These are phyloP conservation scores for Sporothrix euskadiensis DNA, from an alignment of 2,329 filamentous ascomycete genomes.

Conservation along the genomic window DNA sequence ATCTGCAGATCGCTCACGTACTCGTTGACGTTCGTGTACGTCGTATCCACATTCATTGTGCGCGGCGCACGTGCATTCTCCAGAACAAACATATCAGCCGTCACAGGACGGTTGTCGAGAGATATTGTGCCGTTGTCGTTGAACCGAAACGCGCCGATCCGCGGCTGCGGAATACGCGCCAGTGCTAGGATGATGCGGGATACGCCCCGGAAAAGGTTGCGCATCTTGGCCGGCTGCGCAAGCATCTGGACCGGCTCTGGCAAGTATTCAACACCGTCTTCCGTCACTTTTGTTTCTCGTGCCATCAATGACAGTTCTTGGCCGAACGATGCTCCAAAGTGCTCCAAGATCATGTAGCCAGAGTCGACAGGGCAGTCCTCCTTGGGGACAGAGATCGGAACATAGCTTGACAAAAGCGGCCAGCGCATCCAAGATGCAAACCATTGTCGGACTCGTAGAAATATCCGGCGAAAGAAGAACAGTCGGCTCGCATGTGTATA, in stretches of 20 bases:
- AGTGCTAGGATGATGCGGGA: slow-evolving; percentile 37
- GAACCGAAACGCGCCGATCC: slow-evolving; percentile 37
- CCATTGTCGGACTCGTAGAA: slow-evolving; percentile 3
- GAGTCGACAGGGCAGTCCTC: slow-evolving; percentile 9
- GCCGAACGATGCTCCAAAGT: slow-evolving; percentile 23
- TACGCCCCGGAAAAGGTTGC: slow-evolving; percentile 28
- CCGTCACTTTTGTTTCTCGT: background rate
- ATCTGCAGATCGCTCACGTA: slow-evolving; percentile 37
- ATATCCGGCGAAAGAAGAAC: background rate
- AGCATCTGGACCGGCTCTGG: slow-evolving; percentile 2
- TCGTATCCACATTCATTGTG: slow-evolving; percentile 37
- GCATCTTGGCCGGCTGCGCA: slow-evolving; percentile 21
- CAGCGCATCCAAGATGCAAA: slow-evolving; percentile 9
- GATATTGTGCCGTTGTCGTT: slow-evolving; percentile 33
- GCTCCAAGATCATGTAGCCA: slow-evolving; percentile 28
- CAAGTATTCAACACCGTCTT: slow-evolving; percentile 1
- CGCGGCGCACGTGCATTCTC: slow-evolving; percentile 41
- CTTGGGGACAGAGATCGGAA: background rate
- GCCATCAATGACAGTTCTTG: slow-evolving; percentile 15
- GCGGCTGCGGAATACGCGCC: slow-evolving; percentile 36
- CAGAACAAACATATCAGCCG: slow-evolving; percentile 36
- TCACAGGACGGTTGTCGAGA: slow-evolving; percentile 28
- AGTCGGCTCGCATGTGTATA: background rate
- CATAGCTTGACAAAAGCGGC: slow-evolving; percentile 14
- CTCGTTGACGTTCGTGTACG: slow-evolving; percentile 38